Conservation (phyloP, 176 grass and related monocot genomes). For the Poa annua region DNA sequence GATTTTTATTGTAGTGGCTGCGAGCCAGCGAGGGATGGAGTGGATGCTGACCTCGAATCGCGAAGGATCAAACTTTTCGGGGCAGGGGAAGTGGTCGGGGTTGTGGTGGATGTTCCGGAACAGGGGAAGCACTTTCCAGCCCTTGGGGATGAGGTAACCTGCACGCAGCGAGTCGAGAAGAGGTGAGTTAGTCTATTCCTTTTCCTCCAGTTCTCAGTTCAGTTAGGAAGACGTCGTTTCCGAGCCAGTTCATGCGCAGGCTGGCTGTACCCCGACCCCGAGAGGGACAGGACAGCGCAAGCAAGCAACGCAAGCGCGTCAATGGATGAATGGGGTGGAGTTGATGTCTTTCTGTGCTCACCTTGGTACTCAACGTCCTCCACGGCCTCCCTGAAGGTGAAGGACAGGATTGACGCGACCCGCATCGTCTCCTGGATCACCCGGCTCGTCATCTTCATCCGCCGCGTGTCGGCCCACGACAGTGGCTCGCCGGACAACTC, state of each 20-base stretch:
- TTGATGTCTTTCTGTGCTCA: neutral
- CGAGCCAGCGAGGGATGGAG: too few relatives aligned
- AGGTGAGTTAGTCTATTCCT: slow-evolving; percentile 43
- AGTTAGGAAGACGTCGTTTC: slow-evolving; percentile 49
- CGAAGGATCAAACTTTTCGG: slow-evolving; percentile 95
- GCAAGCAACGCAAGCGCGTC: too few relatives aligned
- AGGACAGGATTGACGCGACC: slow-evolving; percentile 96
- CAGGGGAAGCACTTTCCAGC: slow-evolving; percentile 96
- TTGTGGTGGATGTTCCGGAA: slow-evolving; percentile 99
- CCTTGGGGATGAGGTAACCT: slow-evolving; percentile 99
- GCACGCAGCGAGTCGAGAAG: neutral
- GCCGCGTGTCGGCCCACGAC: slow-evolving; percentile 77
- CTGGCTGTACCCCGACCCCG: slow-evolving; percentile 1
- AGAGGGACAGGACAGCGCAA: slow-evolving; percentile 42
- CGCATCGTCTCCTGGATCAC: slow-evolving; percentile 99
- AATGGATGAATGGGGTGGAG: neutral
- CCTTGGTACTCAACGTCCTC: slow-evolving; percentile 98
- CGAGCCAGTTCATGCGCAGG: slow-evolving; percentile 51
- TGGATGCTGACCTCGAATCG: slow-evolving; percentile 79
- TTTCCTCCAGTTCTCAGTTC: neutral
- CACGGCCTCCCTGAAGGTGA: slow-evolving; percentile 97
- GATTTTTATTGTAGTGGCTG: too few relatives aligned
- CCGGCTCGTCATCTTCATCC: slow-evolving; percentile 72
- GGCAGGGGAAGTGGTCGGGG: slow-evolving; percentile 77
- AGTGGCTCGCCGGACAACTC: slow-evolving; percentile 42